Evolutionary conservation across 169 alveolate genomes (phyloP), one percentile per base, ranked within the genome.

Genomic region (Eimeria falciformis): DNA sequence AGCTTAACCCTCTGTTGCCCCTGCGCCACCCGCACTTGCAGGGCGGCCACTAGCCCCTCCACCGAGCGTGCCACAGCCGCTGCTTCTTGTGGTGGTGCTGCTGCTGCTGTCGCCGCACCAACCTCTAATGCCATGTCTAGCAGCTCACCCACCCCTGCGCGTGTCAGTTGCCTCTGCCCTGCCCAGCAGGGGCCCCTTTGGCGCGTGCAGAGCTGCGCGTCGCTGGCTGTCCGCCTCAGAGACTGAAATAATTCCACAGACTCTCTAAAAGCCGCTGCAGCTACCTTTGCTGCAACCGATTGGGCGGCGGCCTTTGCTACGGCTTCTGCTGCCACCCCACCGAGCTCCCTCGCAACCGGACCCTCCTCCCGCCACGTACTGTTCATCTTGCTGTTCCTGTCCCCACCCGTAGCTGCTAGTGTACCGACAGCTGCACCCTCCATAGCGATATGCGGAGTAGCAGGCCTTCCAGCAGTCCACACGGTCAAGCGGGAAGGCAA

Each of bases 171-270:
- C 14, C 14, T 50, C 62, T 50, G 62, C 62, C 62, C 62, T 11
- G 62, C 62, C 62, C 43, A 2, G 89, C 89, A 5, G 89, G 89
- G 33, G 53, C 75, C 75, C n/a, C 11, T 23, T n/a, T n/a, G n/a
- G n/a, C n/a, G n/a, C n/a, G n/a, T n/a, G n/a, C n/a, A 62, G 75
- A 12, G 37, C 12, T 6, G 21, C n/a, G 33, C 75, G 75, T 62
- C 37, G 29, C 29, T 62, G 9, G 29, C 75, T 11, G 37, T 12
- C 33, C 29, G 75, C n/a, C 29, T 12, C 75, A 62, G 25, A 18
- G 25, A 23, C 29, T 62, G 75, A 23, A 50, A 50, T 11, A 50
- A 50, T 14, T 50, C 62, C 7, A 50, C 62, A 6, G 75, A 12
- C 33, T 12, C 75, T 12, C 75, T 62, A 33, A 25, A 56, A 17